Conservation (phyloP, 768 basidiomycete species). For the Pisolithus microcarpus region DNA sequence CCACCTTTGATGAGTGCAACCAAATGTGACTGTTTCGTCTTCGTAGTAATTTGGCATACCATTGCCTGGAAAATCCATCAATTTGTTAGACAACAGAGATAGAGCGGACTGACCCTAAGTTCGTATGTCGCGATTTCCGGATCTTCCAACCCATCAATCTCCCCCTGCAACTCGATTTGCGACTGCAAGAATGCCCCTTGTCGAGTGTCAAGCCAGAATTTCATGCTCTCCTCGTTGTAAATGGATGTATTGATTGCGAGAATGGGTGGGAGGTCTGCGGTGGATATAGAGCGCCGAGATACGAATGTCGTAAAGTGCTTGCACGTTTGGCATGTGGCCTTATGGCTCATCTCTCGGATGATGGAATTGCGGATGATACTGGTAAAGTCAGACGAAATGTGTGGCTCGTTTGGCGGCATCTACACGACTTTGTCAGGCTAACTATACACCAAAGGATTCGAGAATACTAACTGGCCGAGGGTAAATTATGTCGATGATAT, state of each 20-base stretch:
- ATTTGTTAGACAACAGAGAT: background rate
- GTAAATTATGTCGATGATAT: conserved; percentile 82
- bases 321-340: conserved; percentile 80
- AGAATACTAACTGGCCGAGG: conserved; percentile 60
- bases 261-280: conserved; percentile 69
- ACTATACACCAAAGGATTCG: background rate
- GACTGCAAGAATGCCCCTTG: conserved; percentile 48
- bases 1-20: conserved; percentile 82
- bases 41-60: conserved; percentile 70
- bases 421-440: conserved; percentile 11
- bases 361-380: conserved; percentile 70
- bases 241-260: conserved; percentile 83
- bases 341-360: conserved; percentile 75
- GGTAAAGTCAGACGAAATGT: conserved; percentile 46
- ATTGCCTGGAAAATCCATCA: conserved; percentile 47
- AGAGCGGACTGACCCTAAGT: conserved; percentile 50
- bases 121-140: conserved; percentile 54
- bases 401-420: conserved; percentile 32
- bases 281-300: conserved; percentile 57
- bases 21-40: conserved; percentile 71
- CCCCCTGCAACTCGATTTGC: conserved; percentile 48
- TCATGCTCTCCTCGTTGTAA: conserved; percentile 64
- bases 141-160: conserved; percentile 54
- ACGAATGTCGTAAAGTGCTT: conserved; percentile 70
- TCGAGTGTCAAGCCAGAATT: conserved; percentile 63